Conservation (phyloP, 306 rosid genomes). For the Neltuma alba region DNA sequence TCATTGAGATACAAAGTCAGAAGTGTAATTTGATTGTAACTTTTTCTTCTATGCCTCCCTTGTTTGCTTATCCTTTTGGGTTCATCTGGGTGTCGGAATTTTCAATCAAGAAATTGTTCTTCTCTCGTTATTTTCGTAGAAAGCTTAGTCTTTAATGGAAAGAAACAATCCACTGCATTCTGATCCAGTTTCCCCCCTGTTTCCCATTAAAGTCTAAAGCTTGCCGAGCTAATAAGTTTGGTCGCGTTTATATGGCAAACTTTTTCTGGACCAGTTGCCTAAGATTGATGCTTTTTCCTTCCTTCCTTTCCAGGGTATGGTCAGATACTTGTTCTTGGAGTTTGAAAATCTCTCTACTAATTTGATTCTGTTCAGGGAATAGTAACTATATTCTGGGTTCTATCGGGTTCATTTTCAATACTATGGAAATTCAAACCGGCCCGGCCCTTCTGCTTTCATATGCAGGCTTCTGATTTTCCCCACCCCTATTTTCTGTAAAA, state of each 20-base stretch:
- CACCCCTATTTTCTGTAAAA: not conserved
- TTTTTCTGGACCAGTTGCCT: not conserved
- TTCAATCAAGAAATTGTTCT: not conserved
- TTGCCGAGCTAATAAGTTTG: not conserved
- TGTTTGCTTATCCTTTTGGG: conserved; percentile 5
- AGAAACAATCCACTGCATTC: conserved; percentile 17
- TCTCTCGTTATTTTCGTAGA: not conserved
- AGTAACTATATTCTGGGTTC: not conserved
- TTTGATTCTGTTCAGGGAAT: not conserved
- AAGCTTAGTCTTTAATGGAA: not conserved
- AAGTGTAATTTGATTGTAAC: conserved; percentile 7
- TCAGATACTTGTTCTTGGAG: not conserved
- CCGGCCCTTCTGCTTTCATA: not conserved
- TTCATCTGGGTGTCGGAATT: conserved; percentile 32
- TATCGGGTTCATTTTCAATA: not conserved
- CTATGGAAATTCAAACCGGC: not conserved
- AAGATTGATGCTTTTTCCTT: not conserved
- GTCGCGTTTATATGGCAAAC: not conserved
- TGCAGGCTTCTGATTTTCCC: not conserved
- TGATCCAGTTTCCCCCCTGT: conserved; percentile 8
- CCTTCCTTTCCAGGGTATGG: not conserved
- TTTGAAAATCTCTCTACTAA: not conserved
- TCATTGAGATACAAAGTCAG: not conserved
- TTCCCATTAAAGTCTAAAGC: not conserved
- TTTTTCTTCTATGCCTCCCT: not conserved